Evolutionary conservation across 1,284 basidiomycete species (phyloP).

Genomic region (Irpex sp.): DNA sequence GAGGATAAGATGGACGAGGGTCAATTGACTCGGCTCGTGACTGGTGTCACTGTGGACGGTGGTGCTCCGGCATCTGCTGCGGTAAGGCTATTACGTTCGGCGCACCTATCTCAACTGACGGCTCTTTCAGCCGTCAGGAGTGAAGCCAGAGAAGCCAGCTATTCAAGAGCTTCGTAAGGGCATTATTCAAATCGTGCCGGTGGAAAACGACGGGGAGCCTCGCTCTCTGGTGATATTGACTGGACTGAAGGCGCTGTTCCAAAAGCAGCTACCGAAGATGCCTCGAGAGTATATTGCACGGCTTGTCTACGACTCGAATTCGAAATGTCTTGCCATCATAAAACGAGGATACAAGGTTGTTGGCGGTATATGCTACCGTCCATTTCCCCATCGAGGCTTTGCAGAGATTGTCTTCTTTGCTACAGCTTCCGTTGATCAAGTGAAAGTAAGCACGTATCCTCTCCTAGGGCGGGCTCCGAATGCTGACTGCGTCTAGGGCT

Average conservation of each 20-base stretch:
- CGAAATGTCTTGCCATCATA: slow-evolving; percentile 91
- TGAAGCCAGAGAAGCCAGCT: slow-evolving; percentile 73
- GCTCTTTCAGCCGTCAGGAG: slow-evolving; percentile 36
- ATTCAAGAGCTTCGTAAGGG: slow-evolving; percentile 80
- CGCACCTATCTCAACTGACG: neutral
- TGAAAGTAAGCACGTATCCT: slow-evolving; percentile 66
- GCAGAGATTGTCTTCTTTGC: slow-evolving; percentile 99
- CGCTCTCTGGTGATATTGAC: slow-evolving; percentile 85
- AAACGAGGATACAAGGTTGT: slow-evolving; percentile 96
- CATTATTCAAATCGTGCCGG: slow-evolving; percentile 83
- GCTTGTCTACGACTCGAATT: slow-evolving; percentile 91
- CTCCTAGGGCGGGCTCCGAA: neutral
- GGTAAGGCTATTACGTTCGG: slow-evolving; percentile 8
- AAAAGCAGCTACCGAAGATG: slow-evolving; percentile 98
- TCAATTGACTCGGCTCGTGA: slow-evolving; percentile 68
- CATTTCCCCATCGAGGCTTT: slow-evolving; percentile 93
- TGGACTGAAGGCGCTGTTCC: slow-evolving; percentile 95
- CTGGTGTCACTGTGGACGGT: slow-evolving; percentile 77
- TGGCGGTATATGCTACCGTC: slow-evolving; percentile 96
- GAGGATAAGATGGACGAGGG: slow-evolving; percentile 78
- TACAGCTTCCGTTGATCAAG: slow-evolving; percentile 94
- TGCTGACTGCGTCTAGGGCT: slow-evolving; percentile 60
- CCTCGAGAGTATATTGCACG: slow-evolving; percentile 98
- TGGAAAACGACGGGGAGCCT: slow-evolving; percentile 80
- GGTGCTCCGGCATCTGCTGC: slow-evolving; percentile 36